Evolutionary conservation across 179 eudicot genomes (phyloP).

Genomic region (Spergularia azorica): DNA sequence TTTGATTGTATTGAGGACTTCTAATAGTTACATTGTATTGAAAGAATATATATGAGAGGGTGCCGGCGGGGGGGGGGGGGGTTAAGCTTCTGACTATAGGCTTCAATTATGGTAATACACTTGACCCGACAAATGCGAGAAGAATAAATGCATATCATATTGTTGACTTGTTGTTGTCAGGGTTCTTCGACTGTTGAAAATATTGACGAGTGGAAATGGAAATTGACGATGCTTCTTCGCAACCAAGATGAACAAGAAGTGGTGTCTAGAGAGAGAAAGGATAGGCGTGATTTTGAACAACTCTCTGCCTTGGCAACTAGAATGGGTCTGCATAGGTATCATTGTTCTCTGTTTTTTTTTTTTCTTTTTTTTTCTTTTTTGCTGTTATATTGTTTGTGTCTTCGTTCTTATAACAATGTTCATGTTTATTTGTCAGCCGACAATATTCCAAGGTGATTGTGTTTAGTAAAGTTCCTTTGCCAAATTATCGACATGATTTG

Average conservation of each 20-base stretch:
- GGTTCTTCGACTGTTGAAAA: constrained; percentile 91
- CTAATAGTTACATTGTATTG: too few species aligned
- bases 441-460: constrained; percentile 88
- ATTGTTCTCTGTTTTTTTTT: neutral
- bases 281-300: constrained; percentile 86
- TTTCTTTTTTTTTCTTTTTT: neutral
- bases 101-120: too few species aligned
- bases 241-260: constrained; percentile 83
- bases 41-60: too few species aligned
- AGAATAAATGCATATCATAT: too few species aligned
- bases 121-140: too few species aligned
- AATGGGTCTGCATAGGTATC: constrained; percentile 91
- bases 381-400: constrained; percentile 3
- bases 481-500: constrained; percentile 95
- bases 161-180: constrained; percentile 30
- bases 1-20: too few species aligned
- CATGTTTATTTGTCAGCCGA: constrained; percentile 46
- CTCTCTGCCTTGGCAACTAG: constrained; percentile 84
- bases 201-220: constrained; percentile 98
- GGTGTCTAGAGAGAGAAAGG: constrained; percentile 82
- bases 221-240: constrained; percentile 76
- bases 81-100: too few species aligned
- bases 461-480: constrained; percentile 96
- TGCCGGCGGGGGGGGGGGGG: too few species aligned
- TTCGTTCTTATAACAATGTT: constrained; percentile 2